A percentile compares a stretch with the other conserved stretches of the same genome.
These are phyloP conservation scores for Botrytis fragariae DNA, from an alignment of 2,329 filamentous ascomycete species.

Conservation along the genomic window DNA sequence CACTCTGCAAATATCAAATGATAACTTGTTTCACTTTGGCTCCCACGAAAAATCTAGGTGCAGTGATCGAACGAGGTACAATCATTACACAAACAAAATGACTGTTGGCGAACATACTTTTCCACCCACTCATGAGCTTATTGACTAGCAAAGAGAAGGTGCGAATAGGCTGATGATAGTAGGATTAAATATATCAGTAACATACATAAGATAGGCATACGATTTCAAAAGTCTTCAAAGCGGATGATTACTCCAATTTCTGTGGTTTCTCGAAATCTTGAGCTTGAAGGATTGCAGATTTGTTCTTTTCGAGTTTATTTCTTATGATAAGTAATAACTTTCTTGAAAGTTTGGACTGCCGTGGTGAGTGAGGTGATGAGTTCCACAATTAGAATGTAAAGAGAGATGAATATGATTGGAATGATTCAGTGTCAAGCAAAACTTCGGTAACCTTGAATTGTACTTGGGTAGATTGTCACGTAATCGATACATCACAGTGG, in stretches of 20 bases:
- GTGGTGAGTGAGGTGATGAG: neutral
- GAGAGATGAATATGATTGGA: neutral
- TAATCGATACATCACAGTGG: neutral
- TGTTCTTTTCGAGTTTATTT: neutral
- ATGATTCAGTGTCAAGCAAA: neutral
- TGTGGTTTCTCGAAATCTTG: neutral
- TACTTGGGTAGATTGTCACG: neutral
- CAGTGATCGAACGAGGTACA: neutral
- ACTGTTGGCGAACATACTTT: neutral
- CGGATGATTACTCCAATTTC: neutral
- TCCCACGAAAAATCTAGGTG: neutral
- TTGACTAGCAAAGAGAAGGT: neutral
- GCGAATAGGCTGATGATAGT: accelerated
- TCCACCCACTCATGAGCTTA: neutral
- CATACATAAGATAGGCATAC: neutral
- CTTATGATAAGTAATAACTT: neutral
- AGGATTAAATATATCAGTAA: neutral
- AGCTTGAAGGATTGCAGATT: neutral
- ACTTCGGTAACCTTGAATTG: neutral
- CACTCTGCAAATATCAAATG: neutral
- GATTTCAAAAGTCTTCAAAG: neutral
- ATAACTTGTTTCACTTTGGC: neutral
- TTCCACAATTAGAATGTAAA: neutral
- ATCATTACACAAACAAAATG: neutral
- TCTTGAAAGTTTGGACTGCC: neutral